Evolutionary conservation across 306 rosid species (phyloP), one percentile per base, ranked within the genome.

Genomic region (Castanospermum australe): DNA sequence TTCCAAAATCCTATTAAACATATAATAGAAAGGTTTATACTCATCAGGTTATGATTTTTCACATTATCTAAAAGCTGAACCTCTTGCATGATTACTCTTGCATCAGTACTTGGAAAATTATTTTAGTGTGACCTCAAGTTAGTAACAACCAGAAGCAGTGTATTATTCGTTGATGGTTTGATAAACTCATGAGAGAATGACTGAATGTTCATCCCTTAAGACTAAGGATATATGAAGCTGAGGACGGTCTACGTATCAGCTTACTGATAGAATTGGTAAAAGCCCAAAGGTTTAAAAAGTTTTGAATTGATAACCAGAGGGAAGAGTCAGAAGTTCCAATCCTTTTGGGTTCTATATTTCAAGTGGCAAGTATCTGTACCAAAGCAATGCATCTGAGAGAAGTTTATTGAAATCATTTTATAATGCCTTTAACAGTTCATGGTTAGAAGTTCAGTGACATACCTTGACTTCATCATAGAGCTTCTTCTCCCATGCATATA

Each of bases 401-500:
- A 65, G 39, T 35, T 9, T 67, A 21, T 4, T 45, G 59, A 47
- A 38, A 60, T 70, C 21, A 22, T 71, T 11, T 18, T 36, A 9
- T 32, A 36, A 9, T 62, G 55, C 61, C 42, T 71, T 28, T 30
- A 18, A 17, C 45, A 15, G 72, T 70, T 54, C 33, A 73, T 21
- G 11, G 70, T 15, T 24, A 45, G 65, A 4, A 63, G 67, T 56
- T 68, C 68, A 30, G 81, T 74, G 41, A 15, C 32, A 69, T 89
- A 95, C 98, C 97, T 60, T 89, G 51, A 95, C 99, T 86, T 95
- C 97, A 60, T 95, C 89, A 0, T 89, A 95, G 54, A 95, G 94
- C 79, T 95, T 95, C 91, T 93, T 95, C 83, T 91, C 99, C 98
- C 98, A 95, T 12, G 95, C 91, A 82, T 89, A 95, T 80, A 95